phyloP scores from a whole-genome alignment of 805 yeast species.

The Candida tallmaniae region DNA sequence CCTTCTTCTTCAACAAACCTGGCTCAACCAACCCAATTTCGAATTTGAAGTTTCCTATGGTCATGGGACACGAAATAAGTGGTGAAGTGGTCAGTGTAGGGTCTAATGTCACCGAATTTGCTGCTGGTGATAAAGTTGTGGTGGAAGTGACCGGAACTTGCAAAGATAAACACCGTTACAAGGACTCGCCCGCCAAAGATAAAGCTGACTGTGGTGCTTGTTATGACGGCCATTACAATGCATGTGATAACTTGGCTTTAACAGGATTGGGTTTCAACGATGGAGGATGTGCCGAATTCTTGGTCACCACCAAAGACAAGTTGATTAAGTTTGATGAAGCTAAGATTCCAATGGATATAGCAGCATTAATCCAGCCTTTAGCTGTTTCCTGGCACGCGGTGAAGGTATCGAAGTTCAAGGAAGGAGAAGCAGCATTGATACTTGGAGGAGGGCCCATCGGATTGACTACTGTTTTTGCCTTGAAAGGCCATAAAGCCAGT shows the following conservation, averaged over 20 bases:
- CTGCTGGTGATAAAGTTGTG: conserved; percentile 61
- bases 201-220: conserved; percentile 44
- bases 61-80: conserved; percentile 61
- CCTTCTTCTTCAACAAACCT: conserved; percentile 49
- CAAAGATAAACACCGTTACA: conserved; percentile 40
- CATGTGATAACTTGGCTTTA: conserved; percentile 45
- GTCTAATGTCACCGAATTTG: conserved; percentile 42
- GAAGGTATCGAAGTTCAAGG: conserved; percentile 34
- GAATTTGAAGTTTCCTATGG: conserved; percentile 31
- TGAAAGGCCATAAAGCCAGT: conserved; percentile 37
- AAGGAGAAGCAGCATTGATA: conserved; percentile 47
- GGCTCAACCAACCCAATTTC: conserved; percentile 47
- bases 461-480: conserved; percentile 49
- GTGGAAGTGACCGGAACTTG: conserved; percentile 63
- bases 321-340: conserved; percentile 38
- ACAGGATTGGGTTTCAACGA: conserved; percentile 53
- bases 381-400: conserved; percentile 61
- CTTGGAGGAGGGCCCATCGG: conserved; percentile 66
- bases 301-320: conserved; percentile 39
- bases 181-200: conserved; percentile 22
- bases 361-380: conserved; percentile 56
- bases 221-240: conserved; percentile 45
- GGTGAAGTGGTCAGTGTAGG: conserved; percentile 63
- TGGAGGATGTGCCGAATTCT: conserved; percentile 52
- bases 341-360: conserved; percentile 36